These are phyloP conservation scores for Tephrocybe sp. DNA, from an alignment of 768 basidiomycete genomes.

Conservation along the genomic window DNA sequence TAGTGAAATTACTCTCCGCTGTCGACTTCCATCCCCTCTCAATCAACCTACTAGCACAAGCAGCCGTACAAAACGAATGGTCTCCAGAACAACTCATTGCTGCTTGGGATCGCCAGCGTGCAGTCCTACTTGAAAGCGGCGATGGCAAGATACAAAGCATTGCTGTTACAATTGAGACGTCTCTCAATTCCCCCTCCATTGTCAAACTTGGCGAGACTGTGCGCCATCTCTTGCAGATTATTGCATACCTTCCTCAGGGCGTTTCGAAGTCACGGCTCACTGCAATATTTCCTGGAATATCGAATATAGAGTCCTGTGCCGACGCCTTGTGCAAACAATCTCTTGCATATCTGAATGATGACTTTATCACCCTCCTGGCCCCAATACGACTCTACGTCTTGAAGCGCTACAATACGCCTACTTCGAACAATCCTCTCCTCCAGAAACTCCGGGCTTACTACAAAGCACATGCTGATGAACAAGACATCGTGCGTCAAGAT, in stretches of 20 bases:
- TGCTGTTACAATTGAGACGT: conserved; percentile 9
- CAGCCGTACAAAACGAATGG: conserved; percentile 16
- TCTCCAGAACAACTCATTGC: conserved; percentile 5
- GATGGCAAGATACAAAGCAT: conserved; percentile 12
- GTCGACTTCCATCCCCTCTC: conserved; percentile 19
- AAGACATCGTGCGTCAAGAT: not conserved
- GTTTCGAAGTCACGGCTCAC: not conserved
- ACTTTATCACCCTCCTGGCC: conserved; percentile 13
- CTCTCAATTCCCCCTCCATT: conserved; percentile 14
- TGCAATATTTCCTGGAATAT: conserved; percentile 1
- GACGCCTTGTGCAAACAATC: conserved; percentile 10
- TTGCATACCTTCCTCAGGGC: conserved; percentile 15
- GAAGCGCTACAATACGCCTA: not conserved
- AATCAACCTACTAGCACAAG: conserved; percentile 17
- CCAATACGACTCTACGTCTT: conserved; percentile 15
- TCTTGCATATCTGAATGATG: conserved; percentile 5
- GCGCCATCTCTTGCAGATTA: conserved; percentile 1
- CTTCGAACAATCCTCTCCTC: conserved; percentile 1
- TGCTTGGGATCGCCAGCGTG: conserved; percentile 12
- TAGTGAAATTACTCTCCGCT: conserved; percentile 8
- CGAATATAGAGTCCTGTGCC: not conserved
- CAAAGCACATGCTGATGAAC: not conserved
- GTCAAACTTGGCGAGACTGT: not conserved
- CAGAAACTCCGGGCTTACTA: conserved; percentile 4
- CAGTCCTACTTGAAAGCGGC: conserved; percentile 7